Evolutionary conservation across 2,329 filamentous ascomycete species (phyloP), one percentile per base, ranked within the genome.

Genomic region (Cladosporium oxysporum): DNA sequence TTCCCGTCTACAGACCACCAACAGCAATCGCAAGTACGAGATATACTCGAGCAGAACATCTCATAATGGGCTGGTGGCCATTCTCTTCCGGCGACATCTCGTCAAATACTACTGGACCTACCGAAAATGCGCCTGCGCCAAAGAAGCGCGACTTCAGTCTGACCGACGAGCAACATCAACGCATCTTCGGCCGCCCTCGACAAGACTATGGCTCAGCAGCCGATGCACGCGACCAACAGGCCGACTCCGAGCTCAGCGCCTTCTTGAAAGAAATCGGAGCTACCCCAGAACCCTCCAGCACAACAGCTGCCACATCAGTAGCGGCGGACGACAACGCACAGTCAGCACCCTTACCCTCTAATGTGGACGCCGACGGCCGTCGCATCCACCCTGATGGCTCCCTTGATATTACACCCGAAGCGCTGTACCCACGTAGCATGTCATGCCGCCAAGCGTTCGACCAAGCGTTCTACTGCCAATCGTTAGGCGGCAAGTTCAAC

Each of bases 381-480:
- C 66, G 73, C 69, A 62, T 71, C 64, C 70, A 70, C 57, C 70
- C 70, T 37, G 71, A 75, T 64, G 72, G 71, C 69, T 65, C 66
- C 33, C 68, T 74, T 67, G 71, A 74, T 69, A 74, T 75, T 69
- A 72, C 66, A 66, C 85, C 88, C 71, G 87, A 91, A 70, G 87
- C 88, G 69, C 83, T 92, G 60, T 91, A 95, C 68, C 92, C 92
- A 0, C 88, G 88, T 50, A 87, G 85, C 62, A 95, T 98, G 90
- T 93, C 90, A 74, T 98, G 95, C 83, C 90, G 91, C 61, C 85
- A 90, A 68, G 90, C 93, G 72, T 98, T 99, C 81, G 95, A 99
- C 82, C 85, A 88, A 69, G 93, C 94, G 67, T 97, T 94, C 85
- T 92, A 94, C 83, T 99, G 95, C 85, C 91, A 95, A 76, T 92